A percentile compares a stretch with the other conserved stretches of the same genome.
Conservation (phyloP, 2,329 filamentous ascomycete genomes). For the Xylariaceae sp. region DNA sequence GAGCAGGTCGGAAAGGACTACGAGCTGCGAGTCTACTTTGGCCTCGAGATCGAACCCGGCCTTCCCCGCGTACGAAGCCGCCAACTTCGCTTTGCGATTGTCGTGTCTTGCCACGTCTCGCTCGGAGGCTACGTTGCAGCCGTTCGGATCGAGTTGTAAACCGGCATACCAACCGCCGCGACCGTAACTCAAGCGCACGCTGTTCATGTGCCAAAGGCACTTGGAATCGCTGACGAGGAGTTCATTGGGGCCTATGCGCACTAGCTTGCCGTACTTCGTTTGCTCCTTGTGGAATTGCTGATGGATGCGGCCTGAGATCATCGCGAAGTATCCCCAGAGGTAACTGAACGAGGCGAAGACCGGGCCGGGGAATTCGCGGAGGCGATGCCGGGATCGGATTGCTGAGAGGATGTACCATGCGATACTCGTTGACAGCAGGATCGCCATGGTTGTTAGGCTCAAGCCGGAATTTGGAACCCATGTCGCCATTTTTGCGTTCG, state of each 20-base stretch:
- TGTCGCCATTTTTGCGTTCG: constrained; percentile 1
- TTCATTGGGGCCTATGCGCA: constrained; percentile 31
- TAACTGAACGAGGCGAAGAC: constrained; percentile 27
- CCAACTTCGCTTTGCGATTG: constrained; percentile 29
- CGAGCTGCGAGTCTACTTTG: constrained; percentile 26
- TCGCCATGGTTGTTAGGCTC: background rate
- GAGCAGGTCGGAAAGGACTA: constrained; percentile 23
- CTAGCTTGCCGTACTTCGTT: constrained; percentile 28
- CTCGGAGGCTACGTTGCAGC: constrained; percentile 27
- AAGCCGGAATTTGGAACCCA: background rate
- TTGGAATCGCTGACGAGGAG: constrained; percentile 29
- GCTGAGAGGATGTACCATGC: constrained; percentile 20
- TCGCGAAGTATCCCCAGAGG: constrained; percentile 26
- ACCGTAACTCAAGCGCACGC: constrained; percentile 27
- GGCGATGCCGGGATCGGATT: constrained; percentile 24
- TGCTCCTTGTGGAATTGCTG: constrained; percentile 21
- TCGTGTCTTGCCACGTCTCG: constrained; percentile 27
- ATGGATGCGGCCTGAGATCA: constrained; percentile 22
- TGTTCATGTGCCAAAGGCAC: constrained; percentile 28
- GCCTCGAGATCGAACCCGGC: constrained; percentile 28
- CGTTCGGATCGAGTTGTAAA: constrained; percentile 29
- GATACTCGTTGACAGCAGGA: constrained; percentile 5
- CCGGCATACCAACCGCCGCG: constrained; percentile 29
- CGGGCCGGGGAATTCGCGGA: constrained; percentile 30
- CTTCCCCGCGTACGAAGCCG: constrained; percentile 28